Percentiles rank a stretch among this genome's conserved stretches.
These are phyloP conservation scores for Penicillium sp. DNA, from an alignment of 2,329 filamentous ascomycete species.

Conservation along the genomic window DNA sequence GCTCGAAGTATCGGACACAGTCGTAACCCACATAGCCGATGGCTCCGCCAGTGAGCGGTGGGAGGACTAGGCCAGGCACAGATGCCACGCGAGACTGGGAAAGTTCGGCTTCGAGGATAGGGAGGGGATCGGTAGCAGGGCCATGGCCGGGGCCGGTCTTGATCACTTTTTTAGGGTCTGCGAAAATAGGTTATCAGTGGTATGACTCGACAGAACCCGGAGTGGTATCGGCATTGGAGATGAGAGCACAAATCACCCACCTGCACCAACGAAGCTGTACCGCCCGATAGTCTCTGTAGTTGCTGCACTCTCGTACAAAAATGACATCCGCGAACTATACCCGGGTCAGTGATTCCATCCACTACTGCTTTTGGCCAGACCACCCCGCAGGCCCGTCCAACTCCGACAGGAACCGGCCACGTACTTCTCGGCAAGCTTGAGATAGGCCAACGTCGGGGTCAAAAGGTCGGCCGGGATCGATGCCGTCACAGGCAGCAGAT, in stretches of 20 bases:
- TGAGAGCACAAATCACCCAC: conserved; percentile 39
- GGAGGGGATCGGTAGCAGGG: conserved; percentile 79
- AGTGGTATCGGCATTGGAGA: not conserved
- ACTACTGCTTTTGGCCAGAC: conserved; percentile 6
- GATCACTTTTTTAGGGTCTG: conserved; percentile 72
- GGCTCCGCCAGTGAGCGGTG: conserved; percentile 85
- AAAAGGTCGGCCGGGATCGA: conserved; percentile 90
- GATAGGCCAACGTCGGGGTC: conserved; percentile 91
- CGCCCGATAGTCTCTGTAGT: conserved; percentile 88
- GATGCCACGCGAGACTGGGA: conserved; percentile 76
- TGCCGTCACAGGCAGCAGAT: conserved; percentile 78
- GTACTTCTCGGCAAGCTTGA: conserved; percentile 80
- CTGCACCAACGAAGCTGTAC: conserved; percentile 92
- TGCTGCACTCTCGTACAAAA: conserved; percentile 93
- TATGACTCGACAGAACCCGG: not conserved
- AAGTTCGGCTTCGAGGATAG: conserved; percentile 78
- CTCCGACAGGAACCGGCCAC: conserved; percentile 31
- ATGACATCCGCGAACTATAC: conserved; percentile 71
- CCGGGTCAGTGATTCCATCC: conserved; percentile 15
- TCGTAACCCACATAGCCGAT: conserved; percentile 98
- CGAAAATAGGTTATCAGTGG: conserved; percentile 12
- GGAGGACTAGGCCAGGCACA: conserved; percentile 79
- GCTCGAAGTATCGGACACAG: conserved; percentile 96
- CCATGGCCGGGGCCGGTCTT: conserved; percentile 88
- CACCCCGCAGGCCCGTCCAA: not conserved